Conservation (phyloP, 2,329 filamentous ascomycete species). For the Verticillium albo-atrum region DNA sequence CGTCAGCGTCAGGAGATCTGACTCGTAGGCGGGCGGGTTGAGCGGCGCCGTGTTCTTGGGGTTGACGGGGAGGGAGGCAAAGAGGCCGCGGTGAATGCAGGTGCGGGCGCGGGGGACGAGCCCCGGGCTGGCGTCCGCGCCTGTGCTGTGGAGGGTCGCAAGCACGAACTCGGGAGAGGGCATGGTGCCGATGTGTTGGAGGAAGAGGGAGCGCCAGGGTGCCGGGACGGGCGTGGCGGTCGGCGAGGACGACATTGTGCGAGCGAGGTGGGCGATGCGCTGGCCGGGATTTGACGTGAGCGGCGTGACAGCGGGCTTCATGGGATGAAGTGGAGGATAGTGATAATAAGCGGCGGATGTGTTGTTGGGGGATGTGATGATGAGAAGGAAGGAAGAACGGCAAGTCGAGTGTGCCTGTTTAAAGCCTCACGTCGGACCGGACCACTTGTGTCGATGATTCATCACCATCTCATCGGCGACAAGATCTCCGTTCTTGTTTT, state of each 20-base stretch:
- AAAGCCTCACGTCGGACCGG: neutral
- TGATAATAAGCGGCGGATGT: neutral
- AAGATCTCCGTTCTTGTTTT: neutral
- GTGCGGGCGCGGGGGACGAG: conserved; percentile 60
- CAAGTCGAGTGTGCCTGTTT: neutral
- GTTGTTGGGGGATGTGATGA: neutral
- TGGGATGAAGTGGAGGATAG: neutral
- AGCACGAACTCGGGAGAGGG: conserved; percentile 45
- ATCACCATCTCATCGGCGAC: neutral
- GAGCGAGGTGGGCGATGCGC: conserved; percentile 8
- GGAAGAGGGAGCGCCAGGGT: conserved; percentile 49
- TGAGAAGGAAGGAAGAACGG: neutral
- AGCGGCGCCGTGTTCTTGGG: conserved; percentile 66
- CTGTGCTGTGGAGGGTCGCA: conserved; percentile 38
- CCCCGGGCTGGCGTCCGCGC: conserved; percentile 3
- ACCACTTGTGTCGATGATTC: neutral
- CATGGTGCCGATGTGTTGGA: conserved; percentile 45
- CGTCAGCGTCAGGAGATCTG: conserved; percentile 77
- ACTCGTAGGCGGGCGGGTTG: conserved; percentile 67
- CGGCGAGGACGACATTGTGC: conserved; percentile 20
- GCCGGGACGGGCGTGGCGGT: conserved; percentile 29
- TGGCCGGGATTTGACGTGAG: conserved; percentile 13
- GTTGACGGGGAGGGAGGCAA: conserved; percentile 67
- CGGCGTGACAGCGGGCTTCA: neutral
- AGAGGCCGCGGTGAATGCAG: conserved; percentile 84